Evolutionary conservation across 1,284 basidiomycete genomes (phyloP).

Genomic region (Puccinia triticina): DNA sequence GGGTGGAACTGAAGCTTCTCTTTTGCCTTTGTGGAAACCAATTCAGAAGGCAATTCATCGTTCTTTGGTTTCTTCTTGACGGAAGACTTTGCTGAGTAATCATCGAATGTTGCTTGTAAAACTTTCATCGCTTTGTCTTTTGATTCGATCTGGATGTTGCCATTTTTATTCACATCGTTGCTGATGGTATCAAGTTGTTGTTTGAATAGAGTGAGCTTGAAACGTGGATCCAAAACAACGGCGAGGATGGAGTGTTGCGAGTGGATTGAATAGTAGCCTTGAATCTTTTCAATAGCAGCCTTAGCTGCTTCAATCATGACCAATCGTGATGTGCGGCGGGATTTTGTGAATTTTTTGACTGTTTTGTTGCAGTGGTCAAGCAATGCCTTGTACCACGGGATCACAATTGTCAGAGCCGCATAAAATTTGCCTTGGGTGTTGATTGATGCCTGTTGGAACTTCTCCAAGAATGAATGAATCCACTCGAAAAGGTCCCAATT

Average conservation of each 20-base stretch:
- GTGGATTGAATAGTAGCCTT: conserved; percentile 5
- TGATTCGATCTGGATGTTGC: neutral
- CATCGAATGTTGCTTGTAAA: too few species aligned
- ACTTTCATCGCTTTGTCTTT: conserved; percentile 19
- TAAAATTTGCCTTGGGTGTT: neutral
- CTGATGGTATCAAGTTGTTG: neutral
- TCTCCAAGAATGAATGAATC: neutral
- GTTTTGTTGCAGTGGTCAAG: too few species aligned
- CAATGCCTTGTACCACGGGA: too few species aligned
- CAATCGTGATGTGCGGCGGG: neutral
- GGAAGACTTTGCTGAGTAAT: too few species aligned
- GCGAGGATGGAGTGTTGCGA: neutral
- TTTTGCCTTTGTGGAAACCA: too few species aligned
- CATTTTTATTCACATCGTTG: neutral
- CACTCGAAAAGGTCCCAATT: too few species aligned
- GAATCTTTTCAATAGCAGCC: neutral
- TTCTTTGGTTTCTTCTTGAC: too few species aligned
- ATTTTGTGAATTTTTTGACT: too few species aligned
- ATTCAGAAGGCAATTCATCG: too few species aligned
- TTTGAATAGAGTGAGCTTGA: conserved; percentile 10
- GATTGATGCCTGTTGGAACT: neutral
- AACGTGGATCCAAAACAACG: too few species aligned
- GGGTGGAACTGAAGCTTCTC: too few species aligned
- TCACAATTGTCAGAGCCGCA: conserved; percentile 3
- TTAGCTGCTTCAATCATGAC: conserved; percentile 17